Base-by-base conservation (phyloP, 108 stramenopile genomes). In the Nitzschia putrida region DNA sequence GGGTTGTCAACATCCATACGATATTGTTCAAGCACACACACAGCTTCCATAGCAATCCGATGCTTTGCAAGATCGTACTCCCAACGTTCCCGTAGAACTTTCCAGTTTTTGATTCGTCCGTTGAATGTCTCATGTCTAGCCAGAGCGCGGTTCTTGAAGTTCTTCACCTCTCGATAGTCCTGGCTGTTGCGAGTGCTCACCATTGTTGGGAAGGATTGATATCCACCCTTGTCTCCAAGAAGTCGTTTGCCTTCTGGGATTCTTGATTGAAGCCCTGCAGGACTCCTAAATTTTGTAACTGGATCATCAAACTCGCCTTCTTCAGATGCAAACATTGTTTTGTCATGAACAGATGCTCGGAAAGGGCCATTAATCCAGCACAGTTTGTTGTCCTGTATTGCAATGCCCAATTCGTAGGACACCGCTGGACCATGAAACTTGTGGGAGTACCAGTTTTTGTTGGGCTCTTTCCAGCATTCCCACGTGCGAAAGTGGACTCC, bases 361-460 rank as follows among this genome's bases (percentile, higher is more conserved):
- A 49, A 49, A 1, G 6, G 47, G 3, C 47, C 47, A 49, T 49
- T 49, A 6, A 49, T 49, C 47, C 47, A 49, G 18, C 18, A 49
- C 3, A 49, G 47, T 49, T 49, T 16, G 47, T 49, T 49, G n/a
- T 49, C 18, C 1, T 49, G 47, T 1, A 49, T 49, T 2, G 47
- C 47, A 49, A 49, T 49, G 18, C 47, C 47, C 1, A 49, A 5
- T 6, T 49, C 78, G 26, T 79, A 78, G 5, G 49, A 51, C 1
- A 82, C 72, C 81, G 7, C n/a, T n/a, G 73, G 53, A 12, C 55
- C 55, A 29, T 79, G 79, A 53, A n/a, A 59, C 63, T 83, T 83
- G 44, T 74, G 69, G 4, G 82, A 83, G 26, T 57, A 78, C 57
- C 67, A 74, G 24, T 64, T 73, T 18, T 37, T 47, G 53, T 45